Evolutionary conservation across 352 stramenopile genomes (phyloP), one percentile per base, ranked within the genome.

Genomic region (Phytophthora litchii): DNA sequence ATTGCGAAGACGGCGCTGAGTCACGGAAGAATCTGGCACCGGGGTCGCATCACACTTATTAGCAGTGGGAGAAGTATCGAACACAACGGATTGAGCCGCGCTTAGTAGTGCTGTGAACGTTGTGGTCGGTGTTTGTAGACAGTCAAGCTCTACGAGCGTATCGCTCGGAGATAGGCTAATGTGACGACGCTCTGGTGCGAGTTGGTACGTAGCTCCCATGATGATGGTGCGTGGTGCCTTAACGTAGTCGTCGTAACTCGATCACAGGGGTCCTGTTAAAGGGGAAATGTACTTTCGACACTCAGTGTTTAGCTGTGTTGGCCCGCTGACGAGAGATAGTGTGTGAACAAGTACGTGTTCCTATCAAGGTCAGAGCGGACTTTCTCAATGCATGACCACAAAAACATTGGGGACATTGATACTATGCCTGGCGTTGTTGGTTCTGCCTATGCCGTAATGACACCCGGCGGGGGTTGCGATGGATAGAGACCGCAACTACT

Each of bases 1-100:
- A 40, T 80, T 80, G 13, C 46, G 65, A 44, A 84, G 60, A 27
- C 71, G 76, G 3, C 69, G 78, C 20, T 56, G 67, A 19, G 29
- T 49, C 17, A 62, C 10, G 19, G 53, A 53, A 23, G 38, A 38
- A 16, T 49, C 35, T 46, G 50, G n/a, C 9, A 14, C 27, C 11
- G 47, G 4, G 8, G n/a, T 25, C 40, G 52, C 32, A n/a, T 63
- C 52, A 17, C 3, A 7, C 4, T 35, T 55, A 11, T 25, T 21
- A 31, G 21, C 12, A 29, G 23, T 27, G 5, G 38, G 17, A 44
- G 19, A 43, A 45, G 35, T 37, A 16, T 48, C 34, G 0, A 49
- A 34, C 4, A 63, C 56, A n/a, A 49, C 45, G 1, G 62, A 63
- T 32, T 70, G 52, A 17, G 67, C 67, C 7, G 67, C 62, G 14